These are phyloP conservation scores for Mycena vulgaris DNA, from an alignment of 768 basidiomycete genomes.

Conservation along the genomic window DNA sequence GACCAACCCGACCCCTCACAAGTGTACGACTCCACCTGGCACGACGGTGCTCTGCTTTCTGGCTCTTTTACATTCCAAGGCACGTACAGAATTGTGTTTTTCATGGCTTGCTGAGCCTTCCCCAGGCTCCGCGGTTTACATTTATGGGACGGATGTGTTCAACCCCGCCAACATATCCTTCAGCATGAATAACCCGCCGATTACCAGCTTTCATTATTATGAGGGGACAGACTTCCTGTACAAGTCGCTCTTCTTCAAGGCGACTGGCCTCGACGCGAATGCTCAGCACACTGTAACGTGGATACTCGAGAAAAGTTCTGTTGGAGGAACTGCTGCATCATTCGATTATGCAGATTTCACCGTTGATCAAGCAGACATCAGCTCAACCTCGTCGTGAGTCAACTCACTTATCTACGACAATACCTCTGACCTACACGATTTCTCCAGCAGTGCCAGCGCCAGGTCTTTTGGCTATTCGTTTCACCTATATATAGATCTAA, in stretches of 20 bases:
- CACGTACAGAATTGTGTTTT: background rate
- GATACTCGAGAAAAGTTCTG: background rate
- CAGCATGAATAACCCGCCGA: constrained; percentile 4
- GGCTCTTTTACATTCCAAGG: constrained; percentile 2
- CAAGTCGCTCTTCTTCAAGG: constrained; percentile 8
- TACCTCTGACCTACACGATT: no score
- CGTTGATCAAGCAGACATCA: background rate
- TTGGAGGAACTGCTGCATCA: background rate
- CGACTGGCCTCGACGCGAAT: background rate
- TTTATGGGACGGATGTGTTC: constrained; percentile 18
- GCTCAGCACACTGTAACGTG: constrained; percentile 7
- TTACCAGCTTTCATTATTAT: constrained; percentile 7
- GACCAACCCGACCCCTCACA: background rate
- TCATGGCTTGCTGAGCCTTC: no score
- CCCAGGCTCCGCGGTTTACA: background rate
- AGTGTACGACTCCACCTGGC: background rate
- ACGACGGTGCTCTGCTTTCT: background rate
- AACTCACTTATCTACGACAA: background rate
- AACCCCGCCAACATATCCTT: constrained; percentile 23
- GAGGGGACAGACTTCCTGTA: background rate
- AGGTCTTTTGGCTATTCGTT: background rate
- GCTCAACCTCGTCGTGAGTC: background rate
- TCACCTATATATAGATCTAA: no score
- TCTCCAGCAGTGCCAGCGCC: background rate
- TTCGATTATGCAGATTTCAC: constrained; percentile 22